phyloP scores from a whole-genome alignment of 1,284 basidiomycete genomes.

The Tremellales sp. region DNA sequence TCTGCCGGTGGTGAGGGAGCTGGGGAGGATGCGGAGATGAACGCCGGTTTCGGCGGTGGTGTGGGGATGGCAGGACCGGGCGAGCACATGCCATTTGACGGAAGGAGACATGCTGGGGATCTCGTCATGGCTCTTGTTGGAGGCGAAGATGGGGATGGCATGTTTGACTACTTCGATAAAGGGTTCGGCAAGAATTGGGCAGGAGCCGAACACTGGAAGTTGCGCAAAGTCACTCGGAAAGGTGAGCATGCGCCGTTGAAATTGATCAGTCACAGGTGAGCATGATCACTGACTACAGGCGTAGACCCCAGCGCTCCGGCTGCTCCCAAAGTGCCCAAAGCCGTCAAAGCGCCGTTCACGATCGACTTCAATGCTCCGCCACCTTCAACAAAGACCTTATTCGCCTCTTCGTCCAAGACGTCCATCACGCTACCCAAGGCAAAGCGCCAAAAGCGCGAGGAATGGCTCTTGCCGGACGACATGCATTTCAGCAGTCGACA shows the following conservation, averaged over 20 bases:
- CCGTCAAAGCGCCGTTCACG: slow-evolving; percentile 83
- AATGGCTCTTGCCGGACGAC: slow-evolving; percentile 86
- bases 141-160: slow-evolving; percentile 51
- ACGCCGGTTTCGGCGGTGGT: slow-evolving; percentile 28
- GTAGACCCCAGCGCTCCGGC: slow-evolving; percentile 47
- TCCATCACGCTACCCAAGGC: slow-evolving; percentile 61
- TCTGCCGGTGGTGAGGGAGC: slow-evolving; percentile 44
- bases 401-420: slow-evolving; percentile 67
- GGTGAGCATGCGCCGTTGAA: slow-evolving; percentile 52
- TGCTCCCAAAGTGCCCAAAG: slow-evolving; percentile 48
- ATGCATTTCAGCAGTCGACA: slow-evolving; percentile 94
- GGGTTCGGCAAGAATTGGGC: slow-evolving; percentile 93
- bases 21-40: slow-evolving; percentile 51
- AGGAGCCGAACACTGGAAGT: slow-evolving; percentile 97
- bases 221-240: slow-evolving; percentile 68
- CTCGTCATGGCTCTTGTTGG: slow-evolving; percentile 80
- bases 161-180: slow-evolving; percentile 94
- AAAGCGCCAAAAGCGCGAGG: slow-evolving; percentile 58
- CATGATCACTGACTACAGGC: slow-evolving; percentile 51
- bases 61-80: slow-evolving; percentile 45
- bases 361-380: slow-evolving; percentile 73
- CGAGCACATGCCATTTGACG: slow-evolving; percentile 67
- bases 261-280: neutral
- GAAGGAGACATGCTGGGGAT: slow-evolving; percentile 65
- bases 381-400: slow-evolving; percentile 64